Conservation (phyloP, 768 basidiomycete species). For the Amanita inopinata region DNA sequence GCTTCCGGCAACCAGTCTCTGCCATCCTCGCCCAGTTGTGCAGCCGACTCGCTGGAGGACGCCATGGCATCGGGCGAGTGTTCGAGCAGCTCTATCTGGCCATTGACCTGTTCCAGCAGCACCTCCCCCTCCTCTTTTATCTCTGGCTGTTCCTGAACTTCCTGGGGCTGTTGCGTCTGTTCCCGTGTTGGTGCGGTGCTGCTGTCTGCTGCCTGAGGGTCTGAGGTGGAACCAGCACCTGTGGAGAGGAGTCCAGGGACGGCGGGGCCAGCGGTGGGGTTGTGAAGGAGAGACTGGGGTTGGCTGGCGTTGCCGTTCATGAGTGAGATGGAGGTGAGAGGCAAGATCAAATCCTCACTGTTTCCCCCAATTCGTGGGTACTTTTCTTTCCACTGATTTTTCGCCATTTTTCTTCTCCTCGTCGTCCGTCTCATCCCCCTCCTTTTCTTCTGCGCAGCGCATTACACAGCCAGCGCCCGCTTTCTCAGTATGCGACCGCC, state of each 20-base stretch:
- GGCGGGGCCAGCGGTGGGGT: constrained; percentile 18
- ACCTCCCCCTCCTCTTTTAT: constrained; percentile 28
- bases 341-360: constrained; percentile 6
- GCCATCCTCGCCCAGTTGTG: constrained; percentile 39
- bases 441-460: background rate
- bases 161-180: background rate
- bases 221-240: constrained; percentile 19
- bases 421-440: background rate
- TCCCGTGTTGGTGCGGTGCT: background rate
- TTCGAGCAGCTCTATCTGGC: constrained; percentile 38
- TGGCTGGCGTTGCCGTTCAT: constrained; percentile 35
- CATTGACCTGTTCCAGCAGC: constrained; percentile 25
- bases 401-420: background rate
- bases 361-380: background rate
- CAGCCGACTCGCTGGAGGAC: constrained; percentile 25
- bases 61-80: constrained; percentile 28
- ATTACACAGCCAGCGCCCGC: background rate
- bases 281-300: constrained; percentile 22
- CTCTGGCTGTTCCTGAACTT: constrained; percentile 10
- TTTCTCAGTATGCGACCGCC: background rate
- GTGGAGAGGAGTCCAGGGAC: constrained; percentile 16
- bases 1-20: constrained; percentile 55
- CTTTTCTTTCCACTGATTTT: background rate
- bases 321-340: constrained; percentile 13
- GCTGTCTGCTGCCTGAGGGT: background rate